Conservation (phyloP, 441 rosid species). For the Populus hybrid region DNA sequence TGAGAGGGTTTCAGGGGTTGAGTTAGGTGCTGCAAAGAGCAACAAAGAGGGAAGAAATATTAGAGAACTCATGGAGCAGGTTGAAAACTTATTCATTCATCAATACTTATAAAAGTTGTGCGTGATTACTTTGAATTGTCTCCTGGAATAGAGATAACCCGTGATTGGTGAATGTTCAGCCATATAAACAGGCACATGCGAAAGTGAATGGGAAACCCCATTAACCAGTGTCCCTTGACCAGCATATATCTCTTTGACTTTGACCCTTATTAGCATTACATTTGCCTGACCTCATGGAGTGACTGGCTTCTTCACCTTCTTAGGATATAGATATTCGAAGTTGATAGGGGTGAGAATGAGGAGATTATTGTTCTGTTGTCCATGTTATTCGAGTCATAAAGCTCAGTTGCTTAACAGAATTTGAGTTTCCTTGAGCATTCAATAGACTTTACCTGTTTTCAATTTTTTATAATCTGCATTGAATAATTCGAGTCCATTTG, state of each 20-base stretch:
- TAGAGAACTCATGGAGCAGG: constrained; percentile 39
- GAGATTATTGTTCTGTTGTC: neutral
- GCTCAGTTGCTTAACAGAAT: neutral
- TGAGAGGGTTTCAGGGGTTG: constrained; percentile 41
- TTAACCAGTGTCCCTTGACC: neutral
- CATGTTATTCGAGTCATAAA: neutral
- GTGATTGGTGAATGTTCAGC: neutral
- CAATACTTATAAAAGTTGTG: neutral
- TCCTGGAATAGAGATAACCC: neutral
- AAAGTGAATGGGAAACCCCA: neutral
- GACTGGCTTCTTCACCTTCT: neutral
- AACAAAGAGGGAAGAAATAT: constrained; percentile 33
- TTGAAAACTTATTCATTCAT: constrained; percentile 1
- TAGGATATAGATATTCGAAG: neutral
- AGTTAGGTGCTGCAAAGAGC: constrained; percentile 40
- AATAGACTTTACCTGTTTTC: neutral
- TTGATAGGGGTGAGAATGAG: neutral
- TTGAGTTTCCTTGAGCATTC: neutral
- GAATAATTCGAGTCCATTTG: neutral
- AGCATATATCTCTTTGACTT: neutral
- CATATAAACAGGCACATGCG: neutral
- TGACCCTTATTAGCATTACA: neutral
- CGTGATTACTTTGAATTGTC: neutral
- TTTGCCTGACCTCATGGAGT: neutral
- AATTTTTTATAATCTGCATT: neutral